These are phyloP conservation scores for Arabidopsis arenosa DNA, from an alignment of 345 rosid species.

Conservation along the genomic window DNA sequence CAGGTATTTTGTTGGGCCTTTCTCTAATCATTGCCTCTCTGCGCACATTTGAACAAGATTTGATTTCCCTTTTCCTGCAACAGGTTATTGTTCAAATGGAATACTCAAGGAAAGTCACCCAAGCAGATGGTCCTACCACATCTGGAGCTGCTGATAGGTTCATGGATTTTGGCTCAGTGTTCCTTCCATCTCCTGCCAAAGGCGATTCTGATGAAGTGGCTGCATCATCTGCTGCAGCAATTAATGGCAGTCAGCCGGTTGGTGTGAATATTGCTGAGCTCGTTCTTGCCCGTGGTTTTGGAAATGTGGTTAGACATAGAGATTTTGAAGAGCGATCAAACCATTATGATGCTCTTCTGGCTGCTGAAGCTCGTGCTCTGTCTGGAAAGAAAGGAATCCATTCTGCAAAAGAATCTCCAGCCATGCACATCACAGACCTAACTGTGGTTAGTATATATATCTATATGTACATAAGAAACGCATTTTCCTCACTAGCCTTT, in stretches of 20 bases:
- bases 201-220: conserved; percentile 64
- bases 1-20: conserved; percentile 53
- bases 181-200: conserved; percentile 67
- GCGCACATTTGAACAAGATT: background rate
- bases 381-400: conserved; percentile 81
- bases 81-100: conserved; percentile 97
- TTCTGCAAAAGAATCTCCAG: conserved; percentile 80
- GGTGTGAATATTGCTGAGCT: conserved; percentile 92
- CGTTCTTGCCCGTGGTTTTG: conserved; percentile 79
- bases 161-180: conserved; percentile 95
- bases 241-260: conserved; percentile 52
- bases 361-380: conserved; percentile 88
- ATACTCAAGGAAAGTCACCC: conserved; percentile 80
- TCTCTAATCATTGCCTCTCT: background rate
- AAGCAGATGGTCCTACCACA: conserved; percentile 65
- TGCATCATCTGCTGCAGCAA: conserved; percentile 50
- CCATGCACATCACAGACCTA: conserved; percentile 78
- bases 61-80: conserved; percentile 6
- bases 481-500: background rate
- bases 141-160: conserved; percentile 68
- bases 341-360: conserved; percentile 86
- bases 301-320: conserved; percentile 75
- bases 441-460: conserved; percentile 58
- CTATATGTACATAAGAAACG: conserved; percentile 3
- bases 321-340: conserved; percentile 98